These are phyloP conservation scores for Boletus subcaerulescens DNA, from an alignment of 768 basidiomycete genomes.

Conservation along the genomic window DNA sequence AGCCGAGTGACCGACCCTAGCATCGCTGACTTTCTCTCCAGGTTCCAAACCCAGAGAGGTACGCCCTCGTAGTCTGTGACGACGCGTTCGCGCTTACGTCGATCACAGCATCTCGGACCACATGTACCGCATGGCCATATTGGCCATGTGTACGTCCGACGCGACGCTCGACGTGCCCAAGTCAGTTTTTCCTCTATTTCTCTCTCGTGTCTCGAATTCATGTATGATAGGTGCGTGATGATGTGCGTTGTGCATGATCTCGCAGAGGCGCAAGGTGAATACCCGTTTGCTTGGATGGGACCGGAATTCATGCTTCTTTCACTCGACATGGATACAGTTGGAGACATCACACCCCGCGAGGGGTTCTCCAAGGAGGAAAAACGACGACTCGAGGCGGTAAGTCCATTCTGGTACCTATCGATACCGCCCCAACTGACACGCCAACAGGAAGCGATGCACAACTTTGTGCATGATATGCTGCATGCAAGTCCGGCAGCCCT, in stretches of 20 bases:
- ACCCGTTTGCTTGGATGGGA: not conserved
- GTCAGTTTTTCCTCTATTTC: conserved; percentile 37
- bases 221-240: conserved; percentile 62
- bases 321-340: conserved; percentile 48
- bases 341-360: conserved; percentile 90
- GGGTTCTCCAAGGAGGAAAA: conserved; percentile 84
- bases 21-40: conserved; percentile 29
- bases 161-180: conserved; percentile 66
- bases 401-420: conserved; percentile 9
- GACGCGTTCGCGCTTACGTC: not conserved
- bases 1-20: not conserved
- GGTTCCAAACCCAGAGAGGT: conserved; percentile 88
- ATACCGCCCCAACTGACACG: not conserved
- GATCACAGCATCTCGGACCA: conserved; percentile 81
- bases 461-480: conserved; percentile 88
- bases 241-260: conserved; percentile 92
- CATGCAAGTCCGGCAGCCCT: conserved; percentile 67
- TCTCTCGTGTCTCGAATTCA: not conserved
- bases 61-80: not conserved
- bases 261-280: conserved; percentile 85
- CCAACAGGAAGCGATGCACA: conserved; percentile 80
- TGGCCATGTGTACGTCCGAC: conserved; percentile 85
- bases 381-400: conserved; percentile 65
- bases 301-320: not conserved
- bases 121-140: conserved; percentile 96